phyloP scores from a whole-genome alignment of 2,329 filamentous ascomycete species.

The Diaporthe eres region DNA sequence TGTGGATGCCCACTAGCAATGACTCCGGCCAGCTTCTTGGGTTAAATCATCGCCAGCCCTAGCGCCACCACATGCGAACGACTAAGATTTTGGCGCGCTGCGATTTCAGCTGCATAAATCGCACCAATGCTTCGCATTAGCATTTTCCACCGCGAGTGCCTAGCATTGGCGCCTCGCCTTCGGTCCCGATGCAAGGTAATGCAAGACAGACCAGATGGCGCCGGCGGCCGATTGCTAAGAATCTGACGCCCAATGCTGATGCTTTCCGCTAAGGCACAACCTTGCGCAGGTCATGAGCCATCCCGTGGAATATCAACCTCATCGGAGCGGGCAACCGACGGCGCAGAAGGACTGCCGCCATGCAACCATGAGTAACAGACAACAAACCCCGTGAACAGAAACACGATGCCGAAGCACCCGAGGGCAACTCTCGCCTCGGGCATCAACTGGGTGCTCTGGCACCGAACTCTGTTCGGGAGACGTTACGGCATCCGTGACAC shows the following conservation, averaged over 20 bases:
- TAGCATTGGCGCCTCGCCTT: slow-evolving; percentile 1
- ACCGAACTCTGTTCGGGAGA: slow-evolving; percentile 15
- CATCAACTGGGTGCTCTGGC: slow-evolving; percentile 4
- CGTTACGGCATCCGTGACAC: not conserved
- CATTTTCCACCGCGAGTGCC: not conserved
- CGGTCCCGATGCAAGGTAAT: slow-evolving; percentile 29
- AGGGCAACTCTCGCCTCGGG: not conserved
- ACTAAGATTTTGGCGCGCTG: slow-evolving; percentile 14
- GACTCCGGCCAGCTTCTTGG: slow-evolving; percentile 21
- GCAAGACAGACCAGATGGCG: not conserved
- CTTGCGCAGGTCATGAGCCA: slow-evolving; percentile 11
- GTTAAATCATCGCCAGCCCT: slow-evolving; percentile 28
- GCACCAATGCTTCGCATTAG: not conserved
- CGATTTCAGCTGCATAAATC: slow-evolving; percentile 23
- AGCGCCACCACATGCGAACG: slow-evolving; percentile 20
- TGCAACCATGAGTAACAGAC: slow-evolving; percentile 14
- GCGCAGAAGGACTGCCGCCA: not conserved
- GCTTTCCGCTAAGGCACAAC: not conserved
- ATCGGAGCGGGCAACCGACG: not conserved
- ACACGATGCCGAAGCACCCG: slow-evolving; percentile 24
- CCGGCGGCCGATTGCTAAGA: slow-evolving; percentile 21
- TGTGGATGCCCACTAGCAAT: not conserved
- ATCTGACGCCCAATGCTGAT: slow-evolving; percentile 19
- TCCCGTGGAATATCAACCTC: not conserved
- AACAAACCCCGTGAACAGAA: not conserved